Conservation (phyloP, 305 asterid genomes). For the Fraxinus latifolia region DNA sequence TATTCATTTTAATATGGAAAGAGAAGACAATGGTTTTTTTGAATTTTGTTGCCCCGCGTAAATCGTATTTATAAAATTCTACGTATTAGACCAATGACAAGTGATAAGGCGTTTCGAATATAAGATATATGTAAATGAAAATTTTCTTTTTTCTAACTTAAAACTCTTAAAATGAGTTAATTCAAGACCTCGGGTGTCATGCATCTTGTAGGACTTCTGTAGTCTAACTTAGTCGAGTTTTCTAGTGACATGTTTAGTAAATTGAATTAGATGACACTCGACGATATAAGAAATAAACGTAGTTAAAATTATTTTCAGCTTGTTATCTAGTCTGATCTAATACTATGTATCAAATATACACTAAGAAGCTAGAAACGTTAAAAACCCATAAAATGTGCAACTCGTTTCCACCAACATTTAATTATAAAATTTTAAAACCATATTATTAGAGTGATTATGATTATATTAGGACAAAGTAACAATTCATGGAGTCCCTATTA, state of each 20-base stretch:
- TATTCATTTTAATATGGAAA: background rate
- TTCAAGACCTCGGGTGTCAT: background rate
- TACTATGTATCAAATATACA: background rate
- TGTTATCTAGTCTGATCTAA: background rate
- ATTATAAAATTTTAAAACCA: background rate
- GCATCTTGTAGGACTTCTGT: background rate
- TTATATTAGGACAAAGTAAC: background rate
- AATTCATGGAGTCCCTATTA: slow-evolving; percentile 10
- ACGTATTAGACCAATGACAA: background rate
- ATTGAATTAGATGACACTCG: background rate
- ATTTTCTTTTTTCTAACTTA: background rate
- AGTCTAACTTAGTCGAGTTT: background rate
- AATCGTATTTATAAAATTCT: background rate
- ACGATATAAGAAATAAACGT: background rate
- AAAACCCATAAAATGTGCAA: background rate
- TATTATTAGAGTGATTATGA: background rate
- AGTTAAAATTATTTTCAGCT: background rate
- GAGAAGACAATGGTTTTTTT: background rate
- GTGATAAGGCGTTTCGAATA: background rate
- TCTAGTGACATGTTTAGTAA: background rate
- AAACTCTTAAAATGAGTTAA: background rate
- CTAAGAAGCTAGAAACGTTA: background rate
- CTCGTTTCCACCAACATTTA: background rate
- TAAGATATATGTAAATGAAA: background rate
- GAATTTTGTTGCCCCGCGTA: background rate